Evolutionary conservation across 1,139 yeast genomes (phyloP).

Genomic region (Candida albicans): DNA sequence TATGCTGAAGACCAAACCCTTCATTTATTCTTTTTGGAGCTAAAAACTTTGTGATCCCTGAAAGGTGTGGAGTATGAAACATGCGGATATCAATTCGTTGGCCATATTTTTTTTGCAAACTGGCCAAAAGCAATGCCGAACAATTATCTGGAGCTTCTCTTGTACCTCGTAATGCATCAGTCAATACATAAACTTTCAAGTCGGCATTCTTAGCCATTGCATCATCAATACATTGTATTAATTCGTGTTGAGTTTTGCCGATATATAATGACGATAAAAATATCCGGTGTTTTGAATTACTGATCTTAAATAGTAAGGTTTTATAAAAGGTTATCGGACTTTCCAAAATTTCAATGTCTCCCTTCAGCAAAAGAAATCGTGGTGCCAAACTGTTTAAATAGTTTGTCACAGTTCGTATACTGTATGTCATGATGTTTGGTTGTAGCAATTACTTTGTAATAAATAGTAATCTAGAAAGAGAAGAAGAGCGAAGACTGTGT

Average conservation of each 20-base stretch:
- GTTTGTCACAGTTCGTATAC: constrained; percentile 3
- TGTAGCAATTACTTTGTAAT: neutral
- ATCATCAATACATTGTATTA: constrained; percentile 55
- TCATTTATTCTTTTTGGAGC: constrained; percentile 88
- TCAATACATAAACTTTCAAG: constrained; percentile 67
- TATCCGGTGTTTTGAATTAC: constrained; percentile 55
- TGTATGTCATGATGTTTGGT: neutral
- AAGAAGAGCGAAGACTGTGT: no score
- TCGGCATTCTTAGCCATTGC: constrained; percentile 62
- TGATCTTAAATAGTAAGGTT: constrained; percentile 56
- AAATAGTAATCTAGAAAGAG: no score
- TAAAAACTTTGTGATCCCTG: constrained; percentile 61
- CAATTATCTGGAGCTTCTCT: constrained; percentile 83
- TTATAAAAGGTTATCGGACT: constrained; percentile 72
- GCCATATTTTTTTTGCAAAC: constrained; percentile 66
- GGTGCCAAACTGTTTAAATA: constrained; percentile 72
- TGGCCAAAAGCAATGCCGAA: constrained; percentile 73
- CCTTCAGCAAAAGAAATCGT: constrained; percentile 58
- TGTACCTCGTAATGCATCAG: constrained; percentile 91
- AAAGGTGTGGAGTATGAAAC: constrained; percentile 86
- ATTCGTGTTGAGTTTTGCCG: constrained; percentile 79
- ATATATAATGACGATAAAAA: constrained; percentile 85
- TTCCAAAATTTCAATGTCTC: constrained; percentile 61
- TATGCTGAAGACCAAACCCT: constrained; percentile 92
- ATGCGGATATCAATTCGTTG: constrained; percentile 75